Evolutionary conservation across 805 yeast species (phyloP).

Genomic region (Ogataea pignaliae): DNA sequence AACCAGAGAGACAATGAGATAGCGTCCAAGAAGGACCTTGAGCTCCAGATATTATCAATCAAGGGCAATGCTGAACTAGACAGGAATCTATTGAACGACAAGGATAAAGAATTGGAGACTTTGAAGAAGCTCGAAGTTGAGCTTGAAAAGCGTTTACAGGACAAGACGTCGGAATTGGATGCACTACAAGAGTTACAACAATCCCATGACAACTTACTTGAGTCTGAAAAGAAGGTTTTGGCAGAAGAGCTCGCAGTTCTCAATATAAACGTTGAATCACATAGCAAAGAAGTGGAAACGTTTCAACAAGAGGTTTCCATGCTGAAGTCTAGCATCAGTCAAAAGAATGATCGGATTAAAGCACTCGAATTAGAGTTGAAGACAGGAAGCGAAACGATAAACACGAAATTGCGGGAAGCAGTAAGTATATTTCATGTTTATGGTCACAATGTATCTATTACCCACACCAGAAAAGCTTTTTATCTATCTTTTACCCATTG

Average conservation of each 20-base stretch:
- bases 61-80: slow-evolving; percentile 28
- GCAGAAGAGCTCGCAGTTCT: slow-evolving; percentile 16
- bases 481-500: slow-evolving; percentile 2
- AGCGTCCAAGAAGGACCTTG: slow-evolving; percentile 39
- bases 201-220: neutral
- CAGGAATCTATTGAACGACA: slow-evolving; percentile 24
- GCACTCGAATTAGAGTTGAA: slow-evolving; percentile 27
- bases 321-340: slow-evolving; percentile 24
- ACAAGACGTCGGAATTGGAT: slow-evolving; percentile 3
- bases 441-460: slow-evolving; percentile 6
- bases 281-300: slow-evolving; percentile 5
- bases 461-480: slow-evolving; percentile 2
- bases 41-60: slow-evolving; percentile 31
- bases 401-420: slow-evolving; percentile 29
- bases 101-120: slow-evolving; percentile 23
- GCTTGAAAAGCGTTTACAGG: slow-evolving; percentile 10
- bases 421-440: slow-evolving; percentile 18
- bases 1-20: slow-evolving; percentile 25
- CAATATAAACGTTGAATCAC: slow-evolving; percentile 9
- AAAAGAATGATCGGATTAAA: slow-evolving; percentile 33
- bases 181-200: slow-evolving; percentile 9
- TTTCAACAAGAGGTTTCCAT: slow-evolving; percentile 28
- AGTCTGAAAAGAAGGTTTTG: slow-evolving; percentile 16
- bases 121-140: slow-evolving; percentile 6
- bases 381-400: slow-evolving; percentile 29